Evolutionary conservation across 805 yeast species (phyloP).

Genomic region (Scheffersomyces amazonensis): DNA sequence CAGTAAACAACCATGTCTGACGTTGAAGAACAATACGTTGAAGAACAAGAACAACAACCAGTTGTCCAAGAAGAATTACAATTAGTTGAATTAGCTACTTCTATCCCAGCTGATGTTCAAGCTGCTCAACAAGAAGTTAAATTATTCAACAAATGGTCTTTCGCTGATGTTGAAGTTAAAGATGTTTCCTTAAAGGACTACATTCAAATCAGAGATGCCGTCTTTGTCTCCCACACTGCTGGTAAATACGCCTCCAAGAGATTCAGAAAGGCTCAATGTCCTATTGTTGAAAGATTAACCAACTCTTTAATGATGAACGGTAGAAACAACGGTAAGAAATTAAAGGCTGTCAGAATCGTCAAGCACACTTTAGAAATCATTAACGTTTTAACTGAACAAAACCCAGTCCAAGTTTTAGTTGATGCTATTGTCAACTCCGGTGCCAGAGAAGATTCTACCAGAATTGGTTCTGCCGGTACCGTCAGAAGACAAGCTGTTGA

Average conservation of each 20-base stretch:
- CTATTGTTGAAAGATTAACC: constrained; percentile 98
- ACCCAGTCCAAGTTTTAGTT: constrained; percentile 99
- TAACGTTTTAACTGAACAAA: constrained; percentile 94
- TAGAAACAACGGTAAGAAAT: constrained; percentile 99
- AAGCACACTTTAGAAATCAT: constrained; percentile 99
- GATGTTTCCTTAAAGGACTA: constrained; percentile 98
- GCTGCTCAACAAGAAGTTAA: constrained; percentile 94
- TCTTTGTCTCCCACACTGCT: constrained; percentile 97
- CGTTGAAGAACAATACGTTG: constrained; percentile 48
- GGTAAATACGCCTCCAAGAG: constrained; percentile 99
- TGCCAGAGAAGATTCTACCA: constrained; percentile 99
- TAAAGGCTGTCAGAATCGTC: constrained; percentile 99
- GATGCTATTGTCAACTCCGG: constrained; percentile 99
- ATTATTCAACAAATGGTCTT: constrained; percentile 99
- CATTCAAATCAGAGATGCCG: constrained; percentile 97
- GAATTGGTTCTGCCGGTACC: constrained; percentile 99
- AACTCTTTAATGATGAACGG: constrained; percentile 99
- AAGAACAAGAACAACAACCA: constrained; percentile 56
- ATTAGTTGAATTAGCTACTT: constrained; percentile 85
- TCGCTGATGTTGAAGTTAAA: constrained; percentile 95
- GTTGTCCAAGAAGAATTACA: constrained; percentile 83
- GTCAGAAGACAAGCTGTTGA: constrained; percentile 99
- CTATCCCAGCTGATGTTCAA: constrained; percentile 95
- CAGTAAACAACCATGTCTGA: constrained; percentile 86
- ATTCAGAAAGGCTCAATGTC: constrained; percentile 99